Percentiles rank a stretch among this genome's conserved stretches.
Evolutionary conservation across 2,329 filamentous ascomycete species (phyloP).

Genomic region (Xylariaceae sp.): DNA sequence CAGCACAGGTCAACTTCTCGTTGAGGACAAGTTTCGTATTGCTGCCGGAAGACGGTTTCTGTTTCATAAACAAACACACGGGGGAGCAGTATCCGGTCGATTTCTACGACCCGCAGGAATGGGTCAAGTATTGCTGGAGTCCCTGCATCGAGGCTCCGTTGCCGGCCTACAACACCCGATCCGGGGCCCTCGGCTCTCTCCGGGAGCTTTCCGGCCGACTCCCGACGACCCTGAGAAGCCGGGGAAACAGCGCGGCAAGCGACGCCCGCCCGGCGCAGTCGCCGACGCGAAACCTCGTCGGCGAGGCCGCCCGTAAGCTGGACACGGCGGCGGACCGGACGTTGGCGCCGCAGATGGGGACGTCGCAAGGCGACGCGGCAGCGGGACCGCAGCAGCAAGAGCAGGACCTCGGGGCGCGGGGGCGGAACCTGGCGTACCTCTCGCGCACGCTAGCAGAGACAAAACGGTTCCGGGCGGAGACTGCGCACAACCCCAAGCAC

Average conservation of each 20-base stretch:
- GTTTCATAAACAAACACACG: slow-evolving; percentile 83
- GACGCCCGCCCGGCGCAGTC: slow-evolving; percentile 26
- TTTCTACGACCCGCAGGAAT: slow-evolving; percentile 79
- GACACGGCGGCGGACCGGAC: slow-evolving; percentile 41
- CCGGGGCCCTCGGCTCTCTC: slow-evolving; percentile 48
- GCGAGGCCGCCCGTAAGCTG: slow-evolving; percentile 33
- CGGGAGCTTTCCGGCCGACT: slow-evolving; percentile 49
- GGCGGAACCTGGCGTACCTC: slow-evolving; percentile 65
- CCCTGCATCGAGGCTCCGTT: slow-evolving; percentile 74
- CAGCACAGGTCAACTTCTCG: slow-evolving; percentile 90
- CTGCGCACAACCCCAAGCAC: slow-evolving; percentile 63
- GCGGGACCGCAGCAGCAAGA: slow-evolving; percentile 18
- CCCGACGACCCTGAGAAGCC: slow-evolving; percentile 48
- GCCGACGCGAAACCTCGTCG: slow-evolving; percentile 25
- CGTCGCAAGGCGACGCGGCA: slow-evolving; percentile 34
- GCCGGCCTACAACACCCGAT: slow-evolving; percentile 54
- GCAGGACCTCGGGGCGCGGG: slow-evolving; percentile 53
- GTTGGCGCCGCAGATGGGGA: slow-evolving; percentile 52
- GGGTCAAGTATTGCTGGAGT: slow-evolving; percentile 77
- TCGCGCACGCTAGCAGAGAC: slow-evolving; percentile 71
- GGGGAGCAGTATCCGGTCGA: slow-evolving; percentile 80
- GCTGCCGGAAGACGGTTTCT: slow-evolving; percentile 82
- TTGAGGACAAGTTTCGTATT: slow-evolving; percentile 84
- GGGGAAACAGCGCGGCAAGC: slow-evolving; percentile 45
- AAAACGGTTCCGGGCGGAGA: slow-evolving; percentile 75